Base-by-base conservation (phyloP, 805 yeast genomes). In the Kregervanrija fluxuum region DNA sequence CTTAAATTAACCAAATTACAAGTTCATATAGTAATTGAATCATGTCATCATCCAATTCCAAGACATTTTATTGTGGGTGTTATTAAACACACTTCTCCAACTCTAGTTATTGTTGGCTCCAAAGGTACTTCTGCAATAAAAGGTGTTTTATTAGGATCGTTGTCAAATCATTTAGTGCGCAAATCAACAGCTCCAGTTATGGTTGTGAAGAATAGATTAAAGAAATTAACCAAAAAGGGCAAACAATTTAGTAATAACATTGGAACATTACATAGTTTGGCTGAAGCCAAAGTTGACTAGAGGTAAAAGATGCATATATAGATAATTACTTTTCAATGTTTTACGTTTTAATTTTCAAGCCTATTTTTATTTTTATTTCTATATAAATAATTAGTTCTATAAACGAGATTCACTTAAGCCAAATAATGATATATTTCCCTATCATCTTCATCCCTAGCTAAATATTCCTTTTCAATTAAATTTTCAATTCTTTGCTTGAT, bases 381-480 rank as follows among this genome's bases (percentile, higher is more conserved):
- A 17, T 33, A 11, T 4, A 17, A 17, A n/a, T 14, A 33, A 33
- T n/a, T 33, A 33, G 35, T 33, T 33, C 35, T n/a, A 14, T n/a
- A 33, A 5, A 33, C 5, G 35, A 14, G 11, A 32, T 22, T 15
- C 17, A 17, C 14, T 35, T 40, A 49, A 22, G 91, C 95, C 45
- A 85, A 65, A 59, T 85, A 85, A 53, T 78, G 80, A 60, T 85
- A 87, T 5, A 76, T 49, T 41, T 70, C 69, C 39, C 79, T 64
- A 48, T 81, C 80, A 0, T 75, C 75, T 0, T 75, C 74, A 55
- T 82, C 86, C 57, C 95, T 74, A 49, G 78, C 80, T 43, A 90
- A 59, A 54, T 89, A 89, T 56, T 90, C 97, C 53, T 85, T 77
- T 44, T 86, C 95, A 36, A 90, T 68, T 48, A 89, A 65, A 14